Conservation (phyloP, 1,284 basidiomycete species). For the Cryptococcus sp. region DNA sequence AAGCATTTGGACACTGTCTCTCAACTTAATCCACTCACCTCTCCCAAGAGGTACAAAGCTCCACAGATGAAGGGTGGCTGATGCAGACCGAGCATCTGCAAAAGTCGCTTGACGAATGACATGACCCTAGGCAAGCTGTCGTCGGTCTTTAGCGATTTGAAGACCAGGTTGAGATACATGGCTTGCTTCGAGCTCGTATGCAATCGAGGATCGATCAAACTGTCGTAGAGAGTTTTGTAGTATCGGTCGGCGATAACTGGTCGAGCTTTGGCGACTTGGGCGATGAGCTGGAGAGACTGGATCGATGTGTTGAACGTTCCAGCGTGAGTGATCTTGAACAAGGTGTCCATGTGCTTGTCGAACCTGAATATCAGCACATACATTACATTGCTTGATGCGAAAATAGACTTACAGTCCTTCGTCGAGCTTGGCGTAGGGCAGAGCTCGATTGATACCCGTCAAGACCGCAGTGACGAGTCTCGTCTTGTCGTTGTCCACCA, state of each 20-base stretch:
- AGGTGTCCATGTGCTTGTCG: slow-evolving; percentile 81
- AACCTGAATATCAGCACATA: slow-evolving; percentile 52
- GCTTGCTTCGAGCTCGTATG: slow-evolving; percentile 86
- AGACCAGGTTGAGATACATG: slow-evolving; percentile 93
- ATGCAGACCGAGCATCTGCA: slow-evolving; percentile 72
- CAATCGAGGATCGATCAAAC: slow-evolving; percentile 77
- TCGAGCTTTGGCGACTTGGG: slow-evolving; percentile 60
- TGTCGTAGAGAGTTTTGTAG: slow-evolving; percentile 86
- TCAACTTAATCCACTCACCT: slow-evolving; percentile 44
- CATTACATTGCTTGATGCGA: background rate
- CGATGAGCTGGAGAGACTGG: slow-evolving; percentile 87
- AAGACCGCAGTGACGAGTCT: slow-evolving; percentile 85
- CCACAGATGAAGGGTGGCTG: slow-evolving; percentile 88
- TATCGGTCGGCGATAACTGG: slow-evolving; percentile 70
- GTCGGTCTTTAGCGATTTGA: slow-evolving; percentile 86
- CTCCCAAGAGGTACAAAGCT: slow-evolving; percentile 59
- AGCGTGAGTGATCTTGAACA: slow-evolving; percentile 93
- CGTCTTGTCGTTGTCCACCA: slow-evolving; percentile 74
- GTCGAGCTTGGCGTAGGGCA: slow-evolving; percentile 79
- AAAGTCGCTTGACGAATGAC: slow-evolving; percentile 79
- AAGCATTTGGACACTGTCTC: background rate
- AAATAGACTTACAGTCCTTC: slow-evolving; percentile 54
- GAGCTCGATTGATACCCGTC: slow-evolving; percentile 89
- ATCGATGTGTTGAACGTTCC: slow-evolving; percentile 89
- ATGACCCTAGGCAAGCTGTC: slow-evolving; percentile 58